Conservation (phyloP, 2,329 filamentous ascomycete species). For the Lasiodiplodia hormozganensis region DNA sequence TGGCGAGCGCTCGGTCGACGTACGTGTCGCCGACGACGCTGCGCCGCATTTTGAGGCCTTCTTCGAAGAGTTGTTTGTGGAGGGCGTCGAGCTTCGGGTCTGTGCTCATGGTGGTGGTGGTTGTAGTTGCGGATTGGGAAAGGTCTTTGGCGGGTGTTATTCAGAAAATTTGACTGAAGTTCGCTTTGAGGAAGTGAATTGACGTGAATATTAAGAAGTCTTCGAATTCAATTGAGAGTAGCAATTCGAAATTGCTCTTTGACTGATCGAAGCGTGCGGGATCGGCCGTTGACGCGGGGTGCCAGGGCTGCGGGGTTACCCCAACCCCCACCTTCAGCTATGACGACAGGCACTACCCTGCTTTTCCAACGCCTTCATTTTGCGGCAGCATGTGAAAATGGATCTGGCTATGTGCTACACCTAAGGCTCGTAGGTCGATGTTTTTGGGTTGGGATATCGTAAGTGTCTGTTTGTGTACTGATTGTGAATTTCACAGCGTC, state of each 20-base stretch:
- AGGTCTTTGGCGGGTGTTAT: neutral
- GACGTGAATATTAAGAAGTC: neutral
- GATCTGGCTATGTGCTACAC: too few species aligned
- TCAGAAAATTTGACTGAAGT: neutral
- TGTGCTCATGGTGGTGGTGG: slow-evolving; percentile 45
- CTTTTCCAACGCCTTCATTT: neutral
- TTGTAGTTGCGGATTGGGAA: neutral
- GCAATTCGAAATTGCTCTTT: neutral
- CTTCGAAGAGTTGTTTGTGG: slow-evolving; percentile 58
- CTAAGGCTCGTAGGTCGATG: too few species aligned
- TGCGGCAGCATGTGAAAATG: neutral
- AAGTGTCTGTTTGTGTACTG: too few species aligned
- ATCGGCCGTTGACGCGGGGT: neutral
- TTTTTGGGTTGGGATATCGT: too few species aligned
- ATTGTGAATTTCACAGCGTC: too few species aligned
- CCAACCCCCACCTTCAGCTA: neutral
- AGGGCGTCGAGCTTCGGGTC: slow-evolving; percentile 49
- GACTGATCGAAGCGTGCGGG: neutral
- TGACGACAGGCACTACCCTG: neutral
- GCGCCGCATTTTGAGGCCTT: slow-evolving; percentile 66
- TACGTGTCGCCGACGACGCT: slow-evolving; percentile 66
- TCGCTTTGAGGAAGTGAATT: neutral
- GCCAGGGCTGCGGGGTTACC: slow-evolving; percentile 4
- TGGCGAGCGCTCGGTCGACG: slow-evolving; percentile 64
- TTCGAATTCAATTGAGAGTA: too few species aligned